Evolutionary conservation across 1,284 basidiomycete species (phyloP), one percentile per base, ranked within the genome.

Genomic region (Heterobasidion irregulare): DNA sequence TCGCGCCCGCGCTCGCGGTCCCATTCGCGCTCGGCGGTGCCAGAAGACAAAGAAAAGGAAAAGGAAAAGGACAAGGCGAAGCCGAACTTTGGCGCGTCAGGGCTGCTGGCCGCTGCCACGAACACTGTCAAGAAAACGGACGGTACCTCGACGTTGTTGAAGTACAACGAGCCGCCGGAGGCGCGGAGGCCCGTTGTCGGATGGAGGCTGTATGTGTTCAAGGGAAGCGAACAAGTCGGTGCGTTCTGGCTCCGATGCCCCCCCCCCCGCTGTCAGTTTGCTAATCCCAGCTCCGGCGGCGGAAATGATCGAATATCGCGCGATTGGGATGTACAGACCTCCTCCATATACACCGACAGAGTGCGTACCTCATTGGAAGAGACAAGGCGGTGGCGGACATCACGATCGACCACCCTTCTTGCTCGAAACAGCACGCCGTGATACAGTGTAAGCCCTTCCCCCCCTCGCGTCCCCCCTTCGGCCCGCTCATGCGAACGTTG

Each of bases 141-240:
- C 63, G 87, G 89, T 9, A 84, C 83, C 54, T 93, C 86, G 55
- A 92, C 95, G 1, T 83, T 96, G 44, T 75, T 99, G 58, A 99
- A 99, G 70, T 99, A 99, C 68, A 96, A 98, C 63, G 97, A 99
- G 70, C 97, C 97, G 10, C 94, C 96, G 1, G 97, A 99, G 75
- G 97, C 97, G 26, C 77, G 95, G 60, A 97, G 95, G 66, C 96
- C 97, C 4, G 73, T 79, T 2, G 72, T 89, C 43, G 89, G 89
- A 19, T 99, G 97, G 97, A 78, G 97, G 65, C 66, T 99, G 59
- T 99, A 98, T 68, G 94, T 98, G 44, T 99, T 98, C 79, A 98
- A 98, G 70, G 94, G 91, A 19, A 82, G 81, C 53, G 92, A 97
- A 62, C 92, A 98, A 77, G 77, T 89, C 53, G 94, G 95, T 95